Base-by-base conservation (phyloP, 805 yeast species). In the Metschnikowia vanudenii region DNA sequence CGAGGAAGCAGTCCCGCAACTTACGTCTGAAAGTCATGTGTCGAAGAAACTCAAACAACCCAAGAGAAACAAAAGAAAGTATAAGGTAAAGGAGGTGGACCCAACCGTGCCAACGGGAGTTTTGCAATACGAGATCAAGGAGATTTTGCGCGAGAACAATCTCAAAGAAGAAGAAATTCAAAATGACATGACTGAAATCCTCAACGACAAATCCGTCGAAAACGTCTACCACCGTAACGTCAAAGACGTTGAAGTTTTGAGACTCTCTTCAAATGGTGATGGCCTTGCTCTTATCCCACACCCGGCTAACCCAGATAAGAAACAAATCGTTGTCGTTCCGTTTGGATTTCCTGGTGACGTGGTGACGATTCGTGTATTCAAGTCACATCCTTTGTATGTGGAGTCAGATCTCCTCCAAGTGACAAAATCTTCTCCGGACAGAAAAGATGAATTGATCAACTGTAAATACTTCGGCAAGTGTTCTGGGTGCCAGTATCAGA, bases 401-500 rank as follows among this genome's bases (percentile, higher is more conserved):
- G 95, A 88, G 58, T 74, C 86, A 10, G 97, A 92, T 61, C 67
- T 91, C 42, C 60, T 88, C 17, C 65, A 73, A 32, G 77, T 88
- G 4, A 56, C 69, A 2, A 50, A 52, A 10, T 41, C 44, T 45
- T 67, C 50, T 57, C 71, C 52, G 3, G 61, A 55, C 38, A 68
- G 79, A 59, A 74, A 88, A 50, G 84, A 86, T 55, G 61, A 70
- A 5, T 73, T 86, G 43, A 80, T 85, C 46, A 77, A 77, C 53
- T 89, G 96, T 68, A 75, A 79, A 52, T 94, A 94, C 68, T 94
- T 92, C 68, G 96, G 96, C 12, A 80, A 81, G 52, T 91, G 97
- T 64, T 88, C 96, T 1, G 98, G 98, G 3, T 91, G 98, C 64
- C 98, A 94, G 68, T 89, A 82, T 62, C 98, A 94, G 63, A 81